phyloP scores from a whole-genome alignment of 1,139 yeast genomes.

The Debaryomycetaceae sp. region DNA sequence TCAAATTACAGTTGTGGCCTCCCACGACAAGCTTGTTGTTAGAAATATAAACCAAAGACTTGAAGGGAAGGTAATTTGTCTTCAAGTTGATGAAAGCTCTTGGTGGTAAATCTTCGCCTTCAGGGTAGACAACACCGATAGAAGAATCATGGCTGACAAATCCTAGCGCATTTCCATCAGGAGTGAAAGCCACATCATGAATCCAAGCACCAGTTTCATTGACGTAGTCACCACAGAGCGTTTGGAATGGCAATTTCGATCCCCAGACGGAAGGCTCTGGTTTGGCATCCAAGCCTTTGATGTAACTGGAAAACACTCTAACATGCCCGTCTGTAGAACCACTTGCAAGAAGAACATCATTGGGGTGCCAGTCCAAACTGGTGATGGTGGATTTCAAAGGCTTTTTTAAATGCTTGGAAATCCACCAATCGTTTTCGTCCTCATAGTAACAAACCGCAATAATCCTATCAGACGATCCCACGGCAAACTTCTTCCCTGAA shows the following conservation, averaged over 20 bases:
- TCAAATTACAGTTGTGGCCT: constrained; percentile 91
- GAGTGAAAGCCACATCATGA: constrained; percentile 86
- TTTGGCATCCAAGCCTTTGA: constrained; percentile 84
- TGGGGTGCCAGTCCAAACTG: constrained; percentile 91
- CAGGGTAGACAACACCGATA: constrained; percentile 72
- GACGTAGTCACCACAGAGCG: constrained; percentile 82
- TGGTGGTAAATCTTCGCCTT: constrained; percentile 61
- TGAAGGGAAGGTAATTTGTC: constrained; percentile 82
- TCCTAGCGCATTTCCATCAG: constrained; percentile 73
- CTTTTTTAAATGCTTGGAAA: constrained; percentile 92
- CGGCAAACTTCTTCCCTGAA: constrained; percentile 89
- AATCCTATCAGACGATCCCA: constrained; percentile 91
- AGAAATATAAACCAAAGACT: constrained; percentile 64
- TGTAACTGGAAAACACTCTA: constrained; percentile 87
- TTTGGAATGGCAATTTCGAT: constrained; percentile 90
- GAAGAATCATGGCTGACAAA: constrained; percentile 79
- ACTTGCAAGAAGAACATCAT: constrained; percentile 80
- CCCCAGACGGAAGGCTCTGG: constrained; percentile 92
- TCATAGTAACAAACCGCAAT: constrained; percentile 96
- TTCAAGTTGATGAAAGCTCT: constrained; percentile 43
- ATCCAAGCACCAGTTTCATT: constrained; percentile 85
- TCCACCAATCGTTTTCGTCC: constrained; percentile 99
- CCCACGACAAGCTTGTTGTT: constrained; percentile 75
- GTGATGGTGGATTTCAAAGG: constrained; percentile 87
- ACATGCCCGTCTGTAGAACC: constrained; percentile 97